phyloP scores from a whole-genome alignment of 164 flowering plant species.

The Macadamia integrifolia region DNA sequence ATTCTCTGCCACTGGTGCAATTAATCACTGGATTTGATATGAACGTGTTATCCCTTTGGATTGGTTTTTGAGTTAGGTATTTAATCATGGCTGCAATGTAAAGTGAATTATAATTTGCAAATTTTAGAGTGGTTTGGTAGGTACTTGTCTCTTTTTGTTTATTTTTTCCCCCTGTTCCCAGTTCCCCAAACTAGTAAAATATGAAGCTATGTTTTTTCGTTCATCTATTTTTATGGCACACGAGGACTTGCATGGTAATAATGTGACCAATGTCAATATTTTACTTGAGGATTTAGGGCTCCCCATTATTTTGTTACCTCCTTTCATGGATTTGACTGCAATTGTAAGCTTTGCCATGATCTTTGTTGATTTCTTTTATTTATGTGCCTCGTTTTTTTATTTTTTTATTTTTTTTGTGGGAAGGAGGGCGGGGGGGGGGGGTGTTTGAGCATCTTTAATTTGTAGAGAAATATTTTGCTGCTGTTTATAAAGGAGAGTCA shows the following conservation, averaged over 20 bases:
- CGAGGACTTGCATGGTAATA: too few relatives aligned
- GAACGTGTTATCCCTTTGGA: background rate
- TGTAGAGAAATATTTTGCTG: background rate
- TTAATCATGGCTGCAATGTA: slow-evolving; percentile 3
- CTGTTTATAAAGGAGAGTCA: too few relatives aligned
- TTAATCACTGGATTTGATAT: background rate
- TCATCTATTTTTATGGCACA: too few relatives aligned
- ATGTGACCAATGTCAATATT: too few relatives aligned
- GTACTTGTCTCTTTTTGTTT: background rate
- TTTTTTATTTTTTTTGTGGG: background rate
- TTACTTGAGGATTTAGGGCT: too few relatives aligned
- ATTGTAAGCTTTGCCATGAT: too few relatives aligned
- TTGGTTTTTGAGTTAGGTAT: slow-evolving; percentile 3
- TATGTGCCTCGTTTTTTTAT: background rate
- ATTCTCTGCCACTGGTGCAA: slow-evolving; percentile 2
- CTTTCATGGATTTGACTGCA: too few relatives aligned
- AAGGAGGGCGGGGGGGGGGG: background rate
- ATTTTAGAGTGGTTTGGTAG: background rate
- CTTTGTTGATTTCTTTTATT: too few relatives aligned
- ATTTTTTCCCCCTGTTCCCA: background rate
- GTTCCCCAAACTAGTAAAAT: background rate
- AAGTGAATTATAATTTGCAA: background rate
- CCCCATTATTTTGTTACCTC: too few relatives aligned
- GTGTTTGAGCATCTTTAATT: background rate
- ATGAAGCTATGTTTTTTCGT: too few relatives aligned